Conservation (phyloP, 78 protist species). For the Acrasis kona region DNA sequence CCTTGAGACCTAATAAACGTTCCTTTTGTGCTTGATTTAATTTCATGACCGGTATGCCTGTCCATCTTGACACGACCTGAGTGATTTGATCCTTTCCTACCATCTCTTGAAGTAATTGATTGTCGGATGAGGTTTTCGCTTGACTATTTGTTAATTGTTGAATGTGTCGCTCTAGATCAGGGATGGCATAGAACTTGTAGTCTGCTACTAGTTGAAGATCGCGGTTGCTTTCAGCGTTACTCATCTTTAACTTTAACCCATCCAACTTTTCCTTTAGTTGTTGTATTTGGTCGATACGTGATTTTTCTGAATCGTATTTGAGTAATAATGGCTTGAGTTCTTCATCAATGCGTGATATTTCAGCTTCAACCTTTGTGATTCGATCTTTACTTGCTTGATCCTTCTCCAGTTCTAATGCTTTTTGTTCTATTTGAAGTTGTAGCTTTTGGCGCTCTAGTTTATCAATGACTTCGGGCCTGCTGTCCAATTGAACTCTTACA, state of each 20-base stretch:
- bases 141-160: neutral
- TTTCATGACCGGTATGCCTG: slow-evolving; percentile 92
- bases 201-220: slow-evolving; percentile 82
- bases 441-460: slow-evolving; percentile 62
- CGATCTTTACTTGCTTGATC: slow-evolving; percentile 40
- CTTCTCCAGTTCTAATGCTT: slow-evolving; percentile 50
- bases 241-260: slow-evolving; percentile 44
- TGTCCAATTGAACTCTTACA: slow-evolving; percentile 81
- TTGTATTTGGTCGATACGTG: slow-evolving; percentile 53
- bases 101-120: neutral
- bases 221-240: slow-evolving; percentile 51
- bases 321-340: slow-evolving; percentile 63
- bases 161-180: slow-evolving; percentile 65
- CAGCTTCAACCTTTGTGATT: slow-evolving; percentile 33
- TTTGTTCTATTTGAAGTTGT: slow-evolving; percentile 85
- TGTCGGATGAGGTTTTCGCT: neutral
- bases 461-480: slow-evolving; percentile 89
- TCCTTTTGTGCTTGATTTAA: slow-evolving; percentile 65
- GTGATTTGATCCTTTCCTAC: slow-evolving; percentile 18
- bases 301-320: slow-evolving; percentile 68
- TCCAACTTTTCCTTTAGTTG: slow-evolving; percentile 57
- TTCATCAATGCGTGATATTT: slow-evolving; percentile 44
- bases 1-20: slow-evolving; percentile 57
- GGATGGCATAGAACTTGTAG: slow-evolving; percentile 73
- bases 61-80: slow-evolving; percentile 79